A percentile compares a stretch with the other conserved stretches of the same genome.
phyloP scores from a whole-genome alignment of 1,284 basidiomycete genomes.

The Cryptococcus amylolentus region DNA sequence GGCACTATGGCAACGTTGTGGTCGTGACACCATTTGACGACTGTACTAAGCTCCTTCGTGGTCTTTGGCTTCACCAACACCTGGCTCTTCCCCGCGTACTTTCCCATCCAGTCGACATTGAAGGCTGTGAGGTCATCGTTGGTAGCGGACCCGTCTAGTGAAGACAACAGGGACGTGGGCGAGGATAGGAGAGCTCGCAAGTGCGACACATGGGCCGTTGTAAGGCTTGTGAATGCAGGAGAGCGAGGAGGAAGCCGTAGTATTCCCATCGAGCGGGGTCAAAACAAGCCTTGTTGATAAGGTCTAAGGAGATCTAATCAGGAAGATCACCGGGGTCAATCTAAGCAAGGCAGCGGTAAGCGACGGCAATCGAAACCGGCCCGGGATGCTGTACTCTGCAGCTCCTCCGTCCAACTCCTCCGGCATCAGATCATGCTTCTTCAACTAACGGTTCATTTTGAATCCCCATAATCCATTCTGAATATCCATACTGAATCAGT shows the following conservation, averaged over 20 bases:
- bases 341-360: no score
- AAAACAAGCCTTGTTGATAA: not conserved
- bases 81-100: slow-evolving; percentile 77
- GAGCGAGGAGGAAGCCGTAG: slow-evolving; percentile 27
- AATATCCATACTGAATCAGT: no score
- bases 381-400: not conserved
- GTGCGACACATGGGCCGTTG: slow-evolving; percentile 50
- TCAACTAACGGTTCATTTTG: no score
- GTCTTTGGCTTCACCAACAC: slow-evolving; percentile 86
- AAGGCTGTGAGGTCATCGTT: slow-evolving; percentile 70
- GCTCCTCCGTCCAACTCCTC: not conserved
- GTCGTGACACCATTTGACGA: slow-evolving; percentile 77
- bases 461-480: no score
- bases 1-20: slow-evolving; percentile 82
- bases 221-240: slow-evolving; percentile 49
- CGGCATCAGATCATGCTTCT: no score
- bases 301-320: not conserved
- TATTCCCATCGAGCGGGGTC: not conserved
- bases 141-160: slow-evolving; percentile 46
- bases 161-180: slow-evolving; percentile 52
- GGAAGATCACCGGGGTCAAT: not conserved
- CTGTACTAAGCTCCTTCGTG: slow-evolving; percentile 79
- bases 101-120: slow-evolving; percentile 97
- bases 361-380: no score
- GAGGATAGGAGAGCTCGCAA: slow-evolving; percentile 52